phyloP scores from a whole-genome alignment of 805 yeast genomes.

The Pichia nanzhaoensis region DNA sequence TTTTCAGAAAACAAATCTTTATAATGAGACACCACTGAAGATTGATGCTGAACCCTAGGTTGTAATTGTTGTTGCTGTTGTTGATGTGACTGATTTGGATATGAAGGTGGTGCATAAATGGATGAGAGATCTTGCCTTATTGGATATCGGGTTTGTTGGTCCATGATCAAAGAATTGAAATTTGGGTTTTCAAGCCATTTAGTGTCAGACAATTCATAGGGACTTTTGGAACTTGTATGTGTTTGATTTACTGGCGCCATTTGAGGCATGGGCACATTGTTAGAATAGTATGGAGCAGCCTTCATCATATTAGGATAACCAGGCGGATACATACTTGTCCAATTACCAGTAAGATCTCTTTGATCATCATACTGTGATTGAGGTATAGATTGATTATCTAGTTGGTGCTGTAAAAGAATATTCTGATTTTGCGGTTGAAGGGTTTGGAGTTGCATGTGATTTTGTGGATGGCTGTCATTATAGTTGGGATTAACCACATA shows the following conservation, averaged over 20 bases:
- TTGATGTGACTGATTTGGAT: background rate
- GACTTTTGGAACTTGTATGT: no score
- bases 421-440: background rate
- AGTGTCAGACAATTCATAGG: no score
- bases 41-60: background rate
- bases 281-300: background rate
- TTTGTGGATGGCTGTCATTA: background rate
- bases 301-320: background rate
- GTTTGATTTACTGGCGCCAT: no score
- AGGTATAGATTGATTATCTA: conserved; percentile 1
- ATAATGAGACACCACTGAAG: no score
- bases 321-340: no score
- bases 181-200: no score
- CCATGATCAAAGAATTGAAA: no score
- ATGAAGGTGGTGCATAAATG: background rate
- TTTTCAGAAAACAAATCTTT: background rate
- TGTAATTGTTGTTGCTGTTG: background rate
- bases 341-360: no score
- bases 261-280: no score
- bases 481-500: background rate
- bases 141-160: background rate
- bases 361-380: background rate
- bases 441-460: conserved; percentile 9
- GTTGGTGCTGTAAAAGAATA: no score
- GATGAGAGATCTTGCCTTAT: background rate